Evolutionary conservation across 192 early-diverging fungal species (phyloP).

Genomic region (Entophlyctis luteolus): DNA sequence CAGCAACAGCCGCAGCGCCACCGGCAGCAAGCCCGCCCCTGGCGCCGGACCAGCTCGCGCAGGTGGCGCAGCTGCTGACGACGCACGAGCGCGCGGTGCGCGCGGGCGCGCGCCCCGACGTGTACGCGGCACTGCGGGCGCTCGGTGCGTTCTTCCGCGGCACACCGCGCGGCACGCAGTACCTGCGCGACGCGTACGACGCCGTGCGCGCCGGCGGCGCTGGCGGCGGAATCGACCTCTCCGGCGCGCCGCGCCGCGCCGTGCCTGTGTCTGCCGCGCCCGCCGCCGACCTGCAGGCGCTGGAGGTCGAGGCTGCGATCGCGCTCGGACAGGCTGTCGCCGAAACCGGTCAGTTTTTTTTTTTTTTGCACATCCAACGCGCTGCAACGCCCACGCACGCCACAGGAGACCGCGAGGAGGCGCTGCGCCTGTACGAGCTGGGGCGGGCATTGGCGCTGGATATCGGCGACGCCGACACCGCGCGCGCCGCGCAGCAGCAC

Average conservation of each 20-base stretch:
- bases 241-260: too few relatives aligned
- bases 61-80: constrained; percentile 38
- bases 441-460: constrained; percentile 28
- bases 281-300: constrained; percentile 23
- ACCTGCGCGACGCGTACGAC: constrained; percentile 38
- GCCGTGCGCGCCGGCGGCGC: constrained; percentile 6
- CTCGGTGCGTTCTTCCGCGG: constrained; percentile 37
- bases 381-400: background rate
- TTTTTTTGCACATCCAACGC: background rate
- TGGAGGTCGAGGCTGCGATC: constrained; percentile 41
- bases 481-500: constrained; percentile 24
- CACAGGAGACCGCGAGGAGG: constrained; percentile 33
- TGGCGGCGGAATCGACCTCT: too few relatives aligned
- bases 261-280: too few relatives aligned
- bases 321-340: constrained; percentile 34
- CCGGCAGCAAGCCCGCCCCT: background rate
- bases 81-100: constrained; percentile 29
- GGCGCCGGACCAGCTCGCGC: constrained; percentile 3
- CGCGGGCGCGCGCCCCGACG: constrained; percentile 8
- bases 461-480: constrained; percentile 20
- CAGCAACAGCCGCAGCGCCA: background rate
- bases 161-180: constrained; percentile 17
- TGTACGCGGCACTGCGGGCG: constrained; percentile 38
- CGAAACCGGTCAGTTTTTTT: constrained; percentile 13
- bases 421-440: constrained; percentile 37